Evolutionary conservation across 2,329 filamentous ascomycete genomes (phyloP).

Genomic region (Penicillium frequentans): DNA sequence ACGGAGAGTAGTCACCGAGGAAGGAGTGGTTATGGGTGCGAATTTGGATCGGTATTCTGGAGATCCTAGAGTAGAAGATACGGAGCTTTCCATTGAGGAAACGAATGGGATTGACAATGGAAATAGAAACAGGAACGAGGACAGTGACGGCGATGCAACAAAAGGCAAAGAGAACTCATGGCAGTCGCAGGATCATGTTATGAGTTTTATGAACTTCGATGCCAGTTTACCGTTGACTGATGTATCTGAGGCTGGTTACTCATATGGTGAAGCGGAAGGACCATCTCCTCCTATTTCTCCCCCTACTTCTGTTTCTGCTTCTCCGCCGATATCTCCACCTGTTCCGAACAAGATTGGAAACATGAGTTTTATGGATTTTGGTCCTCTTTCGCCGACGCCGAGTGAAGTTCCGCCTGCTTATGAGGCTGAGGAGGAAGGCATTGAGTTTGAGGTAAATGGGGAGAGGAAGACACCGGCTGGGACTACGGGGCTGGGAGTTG

Average conservation of each 20-base stretch:
- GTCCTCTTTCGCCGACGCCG: not conserved
- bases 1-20: conserved; percentile 21
- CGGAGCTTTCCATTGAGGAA: not conserved
- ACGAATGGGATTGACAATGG: not conserved
- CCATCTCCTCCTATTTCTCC: not conserved
- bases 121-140: not conserved
- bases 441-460: not conserved
- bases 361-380: not conserved
- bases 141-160: not conserved
- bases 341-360: not conserved
- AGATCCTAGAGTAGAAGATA: not conserved
- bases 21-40: conserved; percentile 28
- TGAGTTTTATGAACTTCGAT: conserved; percentile 30
- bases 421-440: conserved; percentile 2
- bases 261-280: not conserved
- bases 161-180: not conserved
- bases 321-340: not conserved
- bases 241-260: not conserved
- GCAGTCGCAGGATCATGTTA: conserved; percentile 14
- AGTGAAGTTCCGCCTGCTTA: conserved; percentile 16
- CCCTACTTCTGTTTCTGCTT: not conserved
- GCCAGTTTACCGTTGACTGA: not conserved
- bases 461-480: conserved; percentile 15
- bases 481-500: conserved; percentile 1
- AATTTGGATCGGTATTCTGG: conserved; percentile 21